Evolutionary conservation across 495 filamentous ascomycete genomes (phyloP).

Genomic region (Jackrogersella minutella): DNA sequence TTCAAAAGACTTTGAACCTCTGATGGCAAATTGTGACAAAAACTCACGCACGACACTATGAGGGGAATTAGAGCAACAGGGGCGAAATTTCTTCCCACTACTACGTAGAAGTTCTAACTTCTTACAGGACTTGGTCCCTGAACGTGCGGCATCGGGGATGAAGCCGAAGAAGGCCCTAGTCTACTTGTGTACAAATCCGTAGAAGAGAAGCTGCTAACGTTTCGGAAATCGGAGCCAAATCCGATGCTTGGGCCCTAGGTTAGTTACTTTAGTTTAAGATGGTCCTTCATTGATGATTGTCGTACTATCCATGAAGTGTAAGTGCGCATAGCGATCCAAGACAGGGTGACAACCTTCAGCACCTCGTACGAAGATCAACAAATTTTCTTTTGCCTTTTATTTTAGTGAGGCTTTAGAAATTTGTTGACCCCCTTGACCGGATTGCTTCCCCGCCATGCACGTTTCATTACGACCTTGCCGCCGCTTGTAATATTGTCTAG

Average conservation of each 20-base stretch:
- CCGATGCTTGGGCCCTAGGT: constrained; percentile 12
- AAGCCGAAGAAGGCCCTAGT: constrained; percentile 21
- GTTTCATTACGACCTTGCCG: not conserved
- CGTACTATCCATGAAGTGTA: not conserved
- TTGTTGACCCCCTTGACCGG: constrained; percentile 12
- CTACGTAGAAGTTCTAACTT: too few relatives aligned
- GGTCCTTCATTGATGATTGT: not conserved
- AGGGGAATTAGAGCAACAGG: too few relatives aligned
- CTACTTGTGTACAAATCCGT: constrained; percentile 6
- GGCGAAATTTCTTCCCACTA: too few relatives aligned
- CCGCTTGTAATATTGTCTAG: constrained; percentile 4
- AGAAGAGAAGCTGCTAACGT: constrained; percentile 11
- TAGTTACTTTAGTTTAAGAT: not conserved
- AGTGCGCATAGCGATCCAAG: not conserved
- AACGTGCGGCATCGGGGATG: constrained; percentile 7
- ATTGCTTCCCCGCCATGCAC: constrained; percentile 28
- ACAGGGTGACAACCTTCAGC: too few relatives aligned
- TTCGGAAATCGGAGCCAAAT: constrained; percentile 21
- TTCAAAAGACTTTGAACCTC: not conserved
- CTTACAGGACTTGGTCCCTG: not conserved
- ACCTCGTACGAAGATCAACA: constrained; percentile 17
- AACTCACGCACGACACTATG: too few relatives aligned
- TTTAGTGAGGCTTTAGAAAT: constrained; percentile 12
- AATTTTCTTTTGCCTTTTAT: constrained; percentile 2
- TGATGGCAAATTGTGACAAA: not conserved